Percentiles rank a stretch among this genome's conserved stretches.
phyloP scores from a whole-genome alignment of 192 early-diverging fungal genomes.

The Backusella morwellensis region DNA sequence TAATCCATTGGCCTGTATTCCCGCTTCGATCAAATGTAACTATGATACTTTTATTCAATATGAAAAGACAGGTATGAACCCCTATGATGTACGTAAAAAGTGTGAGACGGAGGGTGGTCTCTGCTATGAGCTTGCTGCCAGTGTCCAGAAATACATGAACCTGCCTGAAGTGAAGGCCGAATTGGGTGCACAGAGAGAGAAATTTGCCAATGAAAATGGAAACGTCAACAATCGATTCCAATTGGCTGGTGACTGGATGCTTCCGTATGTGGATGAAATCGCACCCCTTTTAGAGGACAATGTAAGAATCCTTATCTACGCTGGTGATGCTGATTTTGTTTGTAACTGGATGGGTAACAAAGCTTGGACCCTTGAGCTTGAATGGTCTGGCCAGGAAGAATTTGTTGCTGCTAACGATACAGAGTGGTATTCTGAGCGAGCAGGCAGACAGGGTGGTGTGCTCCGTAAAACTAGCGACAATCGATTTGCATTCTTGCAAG shows the following conservation, averaged over 20 bases:
- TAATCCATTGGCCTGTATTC: conserved; percentile 79
- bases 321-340: conserved; percentile 54
- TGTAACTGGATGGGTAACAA: conserved; percentile 72
- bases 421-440: conserved; percentile 64
- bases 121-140: conserved; percentile 87
- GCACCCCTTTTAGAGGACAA: conserved; percentile 80
- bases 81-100: conserved; percentile 77
- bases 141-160: conserved; percentile 87
- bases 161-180: conserved; percentile 70
- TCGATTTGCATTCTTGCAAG: conserved; percentile 80
- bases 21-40: conserved; percentile 89
- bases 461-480: conserved; percentile 58
- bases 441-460: conserved; percentile 52
- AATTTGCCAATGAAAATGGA: conserved; percentile 81
- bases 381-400: conserved; percentile 76
- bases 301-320: conserved; percentile 85
- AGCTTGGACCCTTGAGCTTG: conserved; percentile 85
- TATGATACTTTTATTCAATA: conserved; percentile 72
- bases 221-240: conserved; percentile 76
- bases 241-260: conserved; percentile 86
- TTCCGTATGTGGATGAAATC: conserved; percentile 67
- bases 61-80: conserved; percentile 82
- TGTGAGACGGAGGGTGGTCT: conserved; percentile 61
- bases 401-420: conserved; percentile 69
- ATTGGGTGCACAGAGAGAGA: conserved; percentile 70